A percentile compares a stretch with the other conserved stretches of the same genome.
Conservation (phyloP, 768 basidiomycete genomes). For the Boletellus ananiceps region DNA sequence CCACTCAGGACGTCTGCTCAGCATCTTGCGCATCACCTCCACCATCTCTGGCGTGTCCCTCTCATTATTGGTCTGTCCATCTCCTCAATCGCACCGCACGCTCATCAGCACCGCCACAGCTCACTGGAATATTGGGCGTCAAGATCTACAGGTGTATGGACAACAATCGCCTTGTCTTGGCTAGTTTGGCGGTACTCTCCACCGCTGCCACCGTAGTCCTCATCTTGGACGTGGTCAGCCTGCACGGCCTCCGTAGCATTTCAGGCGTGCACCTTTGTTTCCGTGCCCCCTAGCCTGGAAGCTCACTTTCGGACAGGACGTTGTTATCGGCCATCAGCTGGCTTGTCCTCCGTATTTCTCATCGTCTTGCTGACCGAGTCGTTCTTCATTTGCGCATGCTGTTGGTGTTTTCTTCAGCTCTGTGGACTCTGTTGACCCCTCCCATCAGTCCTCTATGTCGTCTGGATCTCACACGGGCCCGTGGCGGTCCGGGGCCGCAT, state of each 20-base stretch:
- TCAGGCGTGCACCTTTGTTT: conserved; percentile 35
- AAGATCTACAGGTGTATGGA: conserved; percentile 66
- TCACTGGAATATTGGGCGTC: conserved; percentile 58
- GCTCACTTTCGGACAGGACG: conserved; percentile 34
- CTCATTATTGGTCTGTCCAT: conserved; percentile 36
- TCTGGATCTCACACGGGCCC: conserved; percentile 49
- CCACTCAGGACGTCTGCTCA: conserved; percentile 11
- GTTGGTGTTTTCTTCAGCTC: conserved; percentile 34
- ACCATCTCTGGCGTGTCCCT: conserved; percentile 35
- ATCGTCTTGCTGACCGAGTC: conserved; percentile 50
- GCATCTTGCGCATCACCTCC: conserved; percentile 37
- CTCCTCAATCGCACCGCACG: no score
- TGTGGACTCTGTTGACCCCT: conserved; percentile 5
- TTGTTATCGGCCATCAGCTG: conserved; percentile 37
- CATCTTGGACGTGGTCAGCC: conserved; percentile 37
- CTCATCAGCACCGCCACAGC: conserved; percentile 31
- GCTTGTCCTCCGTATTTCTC: conserved; percentile 38
- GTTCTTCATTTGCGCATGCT: conserved; percentile 56
- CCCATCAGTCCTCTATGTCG: conserved; percentile 51
- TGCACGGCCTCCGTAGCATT: conserved; percentile 40
- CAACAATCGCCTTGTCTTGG: conserved; percentile 50
- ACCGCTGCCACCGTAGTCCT: conserved; percentile 39
- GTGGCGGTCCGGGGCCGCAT: conserved; percentile 52
- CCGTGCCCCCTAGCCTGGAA: neutral
- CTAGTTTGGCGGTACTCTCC: conserved; percentile 40